A percentile compares a stretch with the other conserved stretches of the same genome.
phyloP scores from a whole-genome alignment of 176 grass and related monocot genomes.

The Oryza brachyantha region DNA sequence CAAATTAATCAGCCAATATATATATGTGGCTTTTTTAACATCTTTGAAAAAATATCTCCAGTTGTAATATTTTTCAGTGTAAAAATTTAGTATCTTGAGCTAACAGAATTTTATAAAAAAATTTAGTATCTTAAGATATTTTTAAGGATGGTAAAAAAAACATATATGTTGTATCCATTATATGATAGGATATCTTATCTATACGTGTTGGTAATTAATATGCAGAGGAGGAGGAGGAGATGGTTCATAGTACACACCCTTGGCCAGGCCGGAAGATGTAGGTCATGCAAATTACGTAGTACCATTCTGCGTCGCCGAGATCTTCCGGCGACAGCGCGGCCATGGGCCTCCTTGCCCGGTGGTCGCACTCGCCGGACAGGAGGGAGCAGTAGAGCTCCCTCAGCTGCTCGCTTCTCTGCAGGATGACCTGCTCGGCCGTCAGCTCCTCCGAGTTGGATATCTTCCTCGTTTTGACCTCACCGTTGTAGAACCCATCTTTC shows the following conservation, averaged over 20 bases:
- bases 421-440: constrained; percentile 50
- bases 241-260: constrained; percentile 35
- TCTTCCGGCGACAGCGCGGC: constrained; percentile 73
- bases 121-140: too few species aligned
- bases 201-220: too few species aligned
- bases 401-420: constrained; percentile 77
- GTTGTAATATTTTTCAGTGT: too few species aligned
- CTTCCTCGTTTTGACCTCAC: constrained; percentile 85
- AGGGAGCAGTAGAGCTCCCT: constrained; percentile 77
- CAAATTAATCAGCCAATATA: too few species aligned
- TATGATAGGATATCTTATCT: neutral
- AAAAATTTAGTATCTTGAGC: too few species aligned
- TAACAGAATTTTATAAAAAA: too few species aligned
- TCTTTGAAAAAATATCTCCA: too few species aligned
- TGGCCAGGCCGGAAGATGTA: constrained; percentile 64
- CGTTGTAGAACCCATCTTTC: constrained; percentile 87
- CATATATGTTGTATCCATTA: too few species aligned
- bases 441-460: constrained; percentile 41
- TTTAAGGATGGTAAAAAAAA: too few species aligned
- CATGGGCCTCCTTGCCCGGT: constrained; percentile 57
- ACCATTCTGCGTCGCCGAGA: constrained; percentile 72
- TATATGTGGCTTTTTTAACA: too few species aligned
- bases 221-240: too few species aligned
- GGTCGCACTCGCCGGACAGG: constrained; percentile 48
- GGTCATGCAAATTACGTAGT: constrained; percentile 89